Evolutionary conservation across 768 basidiomycete species (phyloP).

Genomic region (Suillus subluteus): DNA sequence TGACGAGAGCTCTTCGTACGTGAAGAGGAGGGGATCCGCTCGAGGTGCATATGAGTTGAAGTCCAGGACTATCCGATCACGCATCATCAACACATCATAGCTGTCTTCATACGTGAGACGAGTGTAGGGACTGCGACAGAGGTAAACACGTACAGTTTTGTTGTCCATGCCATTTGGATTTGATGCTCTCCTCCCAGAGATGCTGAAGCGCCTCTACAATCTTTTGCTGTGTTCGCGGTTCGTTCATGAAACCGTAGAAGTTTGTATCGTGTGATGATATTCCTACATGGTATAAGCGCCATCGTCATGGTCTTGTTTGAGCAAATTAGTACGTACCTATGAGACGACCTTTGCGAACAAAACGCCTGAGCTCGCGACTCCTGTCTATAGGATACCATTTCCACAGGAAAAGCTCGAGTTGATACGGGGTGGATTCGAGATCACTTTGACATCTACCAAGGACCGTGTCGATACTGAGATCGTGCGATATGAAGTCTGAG

Average conservation of each 20-base stretch:
- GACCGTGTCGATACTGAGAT: slow-evolving; percentile 59
- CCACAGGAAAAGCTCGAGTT: slow-evolving; percentile 69
- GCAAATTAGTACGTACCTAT: no score
- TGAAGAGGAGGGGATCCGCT: slow-evolving; percentile 59
- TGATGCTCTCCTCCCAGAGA: slow-evolving; percentile 75
- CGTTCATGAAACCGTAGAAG: slow-evolving; percentile 84
- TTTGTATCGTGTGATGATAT: slow-evolving; percentile 88
- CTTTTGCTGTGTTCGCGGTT: slow-evolving; percentile 51
- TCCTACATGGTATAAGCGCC: slow-evolving; percentile 43
- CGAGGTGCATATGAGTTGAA: slow-evolving; percentile 86
- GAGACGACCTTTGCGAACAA: no score
- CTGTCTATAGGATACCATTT: no score
- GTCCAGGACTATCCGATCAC: slow-evolving; percentile 87
- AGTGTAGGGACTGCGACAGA: not conserved
- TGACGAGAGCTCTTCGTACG: slow-evolving; percentile 56
- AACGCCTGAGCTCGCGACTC: no score
- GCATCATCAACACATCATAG: slow-evolving; percentile 86
- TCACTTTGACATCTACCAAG: slow-evolving; percentile 63
- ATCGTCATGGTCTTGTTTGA: no score
- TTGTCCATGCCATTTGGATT: slow-evolving; percentile 55
- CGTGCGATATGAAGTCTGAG: slow-evolving; percentile 86
- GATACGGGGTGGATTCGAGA: slow-evolving; percentile 41
- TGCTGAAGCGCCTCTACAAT: slow-evolving; percentile 53
- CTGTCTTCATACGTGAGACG: slow-evolving; percentile 52
- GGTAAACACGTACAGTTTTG: slow-evolving; percentile 64